Conservation (phyloP, 345 rosid genomes). For the Eucalyptus virginea region DNA sequence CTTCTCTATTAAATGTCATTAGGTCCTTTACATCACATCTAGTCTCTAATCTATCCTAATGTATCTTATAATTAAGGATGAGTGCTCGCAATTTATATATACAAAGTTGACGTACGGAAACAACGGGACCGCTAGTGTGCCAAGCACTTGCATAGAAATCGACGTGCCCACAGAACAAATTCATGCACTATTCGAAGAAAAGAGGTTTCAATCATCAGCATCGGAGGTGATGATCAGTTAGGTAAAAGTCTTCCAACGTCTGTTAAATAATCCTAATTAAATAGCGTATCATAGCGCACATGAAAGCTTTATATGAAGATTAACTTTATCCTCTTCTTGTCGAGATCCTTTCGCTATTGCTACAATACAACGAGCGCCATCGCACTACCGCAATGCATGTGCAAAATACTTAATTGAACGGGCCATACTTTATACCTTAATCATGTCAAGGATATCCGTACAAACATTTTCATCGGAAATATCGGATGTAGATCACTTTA, state of each 20-base stretch:
- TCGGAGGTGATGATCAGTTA: background rate
- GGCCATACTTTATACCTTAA: background rate
- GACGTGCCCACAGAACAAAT: background rate
- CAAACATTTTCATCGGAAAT: background rate
- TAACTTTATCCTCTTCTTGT: conserved; percentile 13
- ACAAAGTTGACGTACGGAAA: background rate
- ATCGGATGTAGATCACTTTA: background rate
- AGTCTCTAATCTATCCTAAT: background rate
- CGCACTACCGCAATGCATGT: background rate
- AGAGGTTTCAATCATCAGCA: background rate
- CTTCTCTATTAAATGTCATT: background rate
- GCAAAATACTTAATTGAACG: background rate
- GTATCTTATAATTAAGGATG: background rate
- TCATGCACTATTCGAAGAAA: background rate
- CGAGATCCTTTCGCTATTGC: background rate
- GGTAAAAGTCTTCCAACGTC: background rate
- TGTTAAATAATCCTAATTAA: background rate
- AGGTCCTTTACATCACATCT: background rate
- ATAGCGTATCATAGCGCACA: background rate
- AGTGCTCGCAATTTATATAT: background rate
- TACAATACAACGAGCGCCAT: background rate
- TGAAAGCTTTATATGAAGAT: background rate
- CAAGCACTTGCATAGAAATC: background rate
- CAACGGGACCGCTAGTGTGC: background rate
- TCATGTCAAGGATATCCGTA: background rate